Percentiles rank a stretch among this genome's conserved stretches.
Evolutionary conservation across 345 rosid genomes (phyloP).

Genomic region (Eutrema japonicum): DNA sequence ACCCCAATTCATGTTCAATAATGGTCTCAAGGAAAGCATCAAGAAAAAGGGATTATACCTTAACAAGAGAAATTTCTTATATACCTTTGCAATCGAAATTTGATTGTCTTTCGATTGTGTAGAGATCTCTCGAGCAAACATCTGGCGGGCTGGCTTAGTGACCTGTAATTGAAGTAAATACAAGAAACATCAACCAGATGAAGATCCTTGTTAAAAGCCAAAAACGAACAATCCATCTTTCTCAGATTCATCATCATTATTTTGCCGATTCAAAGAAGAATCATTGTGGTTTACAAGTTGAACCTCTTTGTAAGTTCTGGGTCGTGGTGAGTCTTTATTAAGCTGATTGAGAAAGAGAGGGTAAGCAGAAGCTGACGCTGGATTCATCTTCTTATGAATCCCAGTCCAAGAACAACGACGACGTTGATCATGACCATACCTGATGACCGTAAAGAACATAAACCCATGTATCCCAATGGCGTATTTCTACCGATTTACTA

Average conservation of each 20-base stretch:
- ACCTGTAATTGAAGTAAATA: conserved; percentile 51
- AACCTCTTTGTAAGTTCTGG: conserved; percentile 78
- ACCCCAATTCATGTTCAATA: conserved; percentile 30
- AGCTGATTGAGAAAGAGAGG: conserved; percentile 66
- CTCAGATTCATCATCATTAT: neutral
- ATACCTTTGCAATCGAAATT: conserved; percentile 82
- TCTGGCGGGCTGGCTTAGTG: conserved; percentile 61
- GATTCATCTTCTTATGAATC: conserved; percentile 44
- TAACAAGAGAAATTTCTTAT: conserved; percentile 41
- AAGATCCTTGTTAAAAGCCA: neutral
- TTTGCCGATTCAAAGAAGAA: conserved; percentile 36
- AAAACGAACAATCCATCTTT: neutral
- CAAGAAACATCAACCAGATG: conserved; percentile 41
- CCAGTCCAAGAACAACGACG: conserved; percentile 54
- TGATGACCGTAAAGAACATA: conserved; percentile 76
- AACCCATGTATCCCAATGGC: conserved; percentile 61
- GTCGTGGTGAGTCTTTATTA: conserved; percentile 60
- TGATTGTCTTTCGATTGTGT: conserved; percentile 75
- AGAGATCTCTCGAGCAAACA: conserved; percentile 75
- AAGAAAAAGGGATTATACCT: conserved; percentile 46
- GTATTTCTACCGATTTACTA: conserved; percentile 33
- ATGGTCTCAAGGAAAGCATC: conserved; percentile 30
- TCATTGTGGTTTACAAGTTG: conserved; percentile 45
- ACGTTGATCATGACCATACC: conserved; percentile 70
- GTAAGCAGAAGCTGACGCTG: conserved; percentile 65